These are phyloP conservation scores for Leishmania mexicana DNA, from an alignment of 208 protist species.

Conservation along the genomic window DNA sequence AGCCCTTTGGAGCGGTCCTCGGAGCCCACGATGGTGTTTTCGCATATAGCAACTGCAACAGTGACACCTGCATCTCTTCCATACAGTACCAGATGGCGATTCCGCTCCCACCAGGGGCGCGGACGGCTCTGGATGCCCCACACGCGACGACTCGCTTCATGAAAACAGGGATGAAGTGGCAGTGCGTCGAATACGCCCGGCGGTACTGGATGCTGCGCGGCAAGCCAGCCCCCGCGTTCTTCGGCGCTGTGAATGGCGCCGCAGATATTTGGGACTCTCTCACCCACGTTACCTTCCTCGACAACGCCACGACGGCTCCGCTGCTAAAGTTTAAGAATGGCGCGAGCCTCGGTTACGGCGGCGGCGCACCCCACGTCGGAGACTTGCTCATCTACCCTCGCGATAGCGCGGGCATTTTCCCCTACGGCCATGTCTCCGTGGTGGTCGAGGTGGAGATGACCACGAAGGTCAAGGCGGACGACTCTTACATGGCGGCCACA, in stretches of 20 bases:
- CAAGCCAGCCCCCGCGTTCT: slow-evolving; percentile 44
- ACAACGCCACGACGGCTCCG: slow-evolving; percentile 33
- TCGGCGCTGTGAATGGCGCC: slow-evolving; percentile 62
- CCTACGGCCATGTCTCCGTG: slow-evolving; percentile 81
- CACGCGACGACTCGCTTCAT: slow-evolving; percentile 17
- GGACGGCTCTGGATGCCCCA: not conserved
- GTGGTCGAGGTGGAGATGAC: slow-evolving; percentile 48
- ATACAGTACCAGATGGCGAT: slow-evolving; percentile 28
- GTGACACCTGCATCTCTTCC: slow-evolving; percentile 36
- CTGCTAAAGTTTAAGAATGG: slow-evolving; percentile 60
- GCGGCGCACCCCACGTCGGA: slow-evolving; percentile 37
- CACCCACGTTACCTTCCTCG: slow-evolving; percentile 33
- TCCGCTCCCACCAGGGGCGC: slow-evolving; percentile 3
- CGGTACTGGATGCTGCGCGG: slow-evolving; percentile 88
- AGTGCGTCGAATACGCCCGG: slow-evolving; percentile 89
- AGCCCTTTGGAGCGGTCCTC: slow-evolving; percentile 58
- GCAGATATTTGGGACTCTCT: slow-evolving; percentile 75
- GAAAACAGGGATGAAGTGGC: slow-evolving; percentile 76
- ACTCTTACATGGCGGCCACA: not conserved
- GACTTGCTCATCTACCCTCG: slow-evolving; percentile 81
- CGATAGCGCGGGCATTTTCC: slow-evolving; percentile 36
- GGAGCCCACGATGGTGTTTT: slow-evolving; percentile 51
- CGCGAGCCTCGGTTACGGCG: slow-evolving; percentile 13
- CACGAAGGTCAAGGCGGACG: not conserved
- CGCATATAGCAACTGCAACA: slow-evolving; percentile 77